Base-by-base conservation (phyloP, 768 basidiomycete species). In the Podaxis rugospora region DNA sequence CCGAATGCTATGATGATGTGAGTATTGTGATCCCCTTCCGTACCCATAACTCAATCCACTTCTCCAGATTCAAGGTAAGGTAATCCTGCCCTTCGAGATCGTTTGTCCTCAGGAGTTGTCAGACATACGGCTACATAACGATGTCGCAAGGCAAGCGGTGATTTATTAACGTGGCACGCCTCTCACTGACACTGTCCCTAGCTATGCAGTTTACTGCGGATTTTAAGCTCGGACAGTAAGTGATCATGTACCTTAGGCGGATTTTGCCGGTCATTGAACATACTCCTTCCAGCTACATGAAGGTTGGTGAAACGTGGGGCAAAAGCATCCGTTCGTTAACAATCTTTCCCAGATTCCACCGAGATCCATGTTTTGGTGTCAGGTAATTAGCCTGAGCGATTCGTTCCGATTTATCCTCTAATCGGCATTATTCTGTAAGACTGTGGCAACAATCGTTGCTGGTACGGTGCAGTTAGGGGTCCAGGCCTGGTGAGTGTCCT, bases 1-100 rank as follows among this genome's bases (percentile, higher is more conserved):
- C 88, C 90, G 4, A 80, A 89, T 61, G 88, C 89, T 1, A 85
- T 88, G 83, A 88, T 90, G 87, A 83, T 89, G 81, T 88, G 57
- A 54, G 73, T 67, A 11, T 46, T 44, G 58, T 27, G 46, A 14
- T 25, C 23, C 36, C 61, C 49, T 57, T 32, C 6, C 37, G 10
- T 6, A 46, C 16, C n/a, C 40, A 21, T 7, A 40, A 32, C 59
- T 59, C 18, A 67, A 50, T n/a, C 16, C 51, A 44, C 23, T 54
- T 46, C 61, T 46, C 28, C 65, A 77, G 76, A 66, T 78, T 78
- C 65, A 78, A 78, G 71, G 76, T 75, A 23, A 25, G 39, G 47
- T 49, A 11, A 11, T 49, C 11, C 7, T 18, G 5, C 6, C 25
- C 18, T 11, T 9, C 2, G 25, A 25, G 13, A 5, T 49, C 10